Base-by-base conservation (phyloP, 2,329 filamentous ascomycete species). In the Penicillium sp. region DNA sequence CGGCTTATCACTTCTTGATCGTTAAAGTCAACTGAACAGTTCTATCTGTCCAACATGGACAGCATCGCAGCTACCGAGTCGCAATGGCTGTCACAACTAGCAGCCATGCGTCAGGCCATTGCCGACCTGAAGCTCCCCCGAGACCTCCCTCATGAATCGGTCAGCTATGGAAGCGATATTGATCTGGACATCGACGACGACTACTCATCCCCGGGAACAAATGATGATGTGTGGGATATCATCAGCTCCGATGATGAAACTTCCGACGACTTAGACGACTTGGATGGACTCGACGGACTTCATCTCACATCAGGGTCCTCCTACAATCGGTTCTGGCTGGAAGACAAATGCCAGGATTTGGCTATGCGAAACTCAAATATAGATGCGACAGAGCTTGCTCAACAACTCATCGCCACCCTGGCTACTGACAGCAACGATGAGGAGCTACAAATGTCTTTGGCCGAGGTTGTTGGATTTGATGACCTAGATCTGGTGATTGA, bases 401-500 rank as follows among this genome's bases (percentile, higher is more conserved):
- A 88, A 53, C 91, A 97, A 70, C 84, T 97, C 35, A 76, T 86
- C 37, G 88, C 89, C 5, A 80, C 93, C 3, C 74, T 99, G 35
- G 82, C 82, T 8, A 89, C 90, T 5, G 82, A 85, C 62, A 83
- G 79, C 65, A 81, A 84, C 31, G 89, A 96, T 55, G 90, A 96
- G 55, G 91, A 96, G 73, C 78, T 97, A n/a, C 93, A 97, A 72
- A 92, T 91, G 69, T 86, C 88, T 38, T 81, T 99, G 35, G 91
- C 90, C 0, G 94, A 99, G 65, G 84, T 97, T 41, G 81, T 99
- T 57, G 94, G 95, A 0, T 97, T 93, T 67, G 91, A 94, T 65
- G 91, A 97, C 68, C 80, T 99, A 17, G 93, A 99, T 62, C 87
- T 99, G 66, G 88, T 97, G 50, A 92, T 92, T 59, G 90, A 97